Percentiles rank a stretch among this genome's conserved stretches.
These are phyloP conservation scores for Pinus albicaulis DNA, from an alignment of 75 land plant species.

Conservation along the genomic window DNA sequence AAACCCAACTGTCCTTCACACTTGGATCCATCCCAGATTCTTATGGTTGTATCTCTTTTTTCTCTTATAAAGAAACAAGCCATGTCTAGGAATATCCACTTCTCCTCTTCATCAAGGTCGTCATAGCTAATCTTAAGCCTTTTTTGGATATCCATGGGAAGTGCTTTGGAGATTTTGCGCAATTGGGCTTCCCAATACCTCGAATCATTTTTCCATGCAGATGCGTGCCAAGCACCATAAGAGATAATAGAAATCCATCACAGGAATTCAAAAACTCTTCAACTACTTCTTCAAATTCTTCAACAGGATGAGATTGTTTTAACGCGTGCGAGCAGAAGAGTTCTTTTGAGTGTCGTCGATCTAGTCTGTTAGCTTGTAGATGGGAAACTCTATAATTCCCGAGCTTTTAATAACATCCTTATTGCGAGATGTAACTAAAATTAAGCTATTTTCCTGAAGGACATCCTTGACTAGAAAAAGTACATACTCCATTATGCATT, in stretches of 20 bases:
- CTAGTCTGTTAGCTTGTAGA: constrained; percentile 8
- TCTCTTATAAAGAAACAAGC: constrained; percentile 18
- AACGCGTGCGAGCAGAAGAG: constrained; percentile 22
- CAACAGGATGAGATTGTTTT: neutral
- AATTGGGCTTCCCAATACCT: neutral
- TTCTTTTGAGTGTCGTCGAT: neutral
- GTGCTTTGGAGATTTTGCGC: neutral
- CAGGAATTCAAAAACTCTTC: neutral
- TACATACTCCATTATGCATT: too few species aligned
- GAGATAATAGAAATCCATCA: constrained; percentile 9
- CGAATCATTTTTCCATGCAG: constrained; percentile 11
- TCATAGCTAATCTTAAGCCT: constrained; percentile 18
- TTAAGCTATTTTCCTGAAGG: too few species aligned
- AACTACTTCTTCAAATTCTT: constrained; percentile 2
- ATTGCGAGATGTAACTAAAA: too few species aligned
- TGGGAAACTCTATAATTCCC: too few species aligned
- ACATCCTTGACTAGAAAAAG: too few species aligned
- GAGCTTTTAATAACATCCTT: too few species aligned
- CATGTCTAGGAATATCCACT: constrained; percentile 16
- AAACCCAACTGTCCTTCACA: neutral
- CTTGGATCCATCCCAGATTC: constrained; percentile 3
- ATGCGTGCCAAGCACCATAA: constrained; percentile 15
- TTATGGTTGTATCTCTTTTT: neutral
- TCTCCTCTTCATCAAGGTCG: constrained; percentile 14
- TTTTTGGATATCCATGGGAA: neutral